phyloP scores from a whole-genome alignment of 1,284 basidiomycete species.

The Tilletiopsis washingtonensis region DNA sequence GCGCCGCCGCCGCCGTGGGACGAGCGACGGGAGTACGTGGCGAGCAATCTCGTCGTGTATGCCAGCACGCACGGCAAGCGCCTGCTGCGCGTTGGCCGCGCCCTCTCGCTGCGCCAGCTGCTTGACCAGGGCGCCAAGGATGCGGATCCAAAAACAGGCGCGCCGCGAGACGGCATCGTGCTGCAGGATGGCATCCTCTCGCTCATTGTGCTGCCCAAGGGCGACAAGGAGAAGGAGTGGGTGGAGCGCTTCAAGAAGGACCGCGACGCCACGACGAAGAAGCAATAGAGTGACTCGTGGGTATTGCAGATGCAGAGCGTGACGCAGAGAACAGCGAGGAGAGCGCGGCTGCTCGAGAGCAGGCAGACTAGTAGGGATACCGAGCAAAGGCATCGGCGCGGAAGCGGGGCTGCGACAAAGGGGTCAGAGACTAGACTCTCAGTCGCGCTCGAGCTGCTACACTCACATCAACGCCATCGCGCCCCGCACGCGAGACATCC shows the following conservation, averaged over 20 bases:
- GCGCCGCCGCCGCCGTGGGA: constrained; percentile 82
- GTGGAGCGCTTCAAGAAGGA: constrained; percentile 73
- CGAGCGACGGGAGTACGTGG: constrained; percentile 61
- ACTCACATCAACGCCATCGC: too few relatives aligned
- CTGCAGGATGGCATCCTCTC: constrained; percentile 76
- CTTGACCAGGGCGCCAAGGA: constrained; percentile 53
- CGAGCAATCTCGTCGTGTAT: constrained; percentile 66
- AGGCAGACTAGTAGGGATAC: too few relatives aligned
- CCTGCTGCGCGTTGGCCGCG: constrained; percentile 80
- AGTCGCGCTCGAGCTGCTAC: too few relatives aligned
- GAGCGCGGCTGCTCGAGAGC: too few relatives aligned
- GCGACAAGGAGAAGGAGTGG: constrained; percentile 69
- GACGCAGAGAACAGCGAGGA: too few relatives aligned
- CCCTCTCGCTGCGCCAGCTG: constrained; percentile 72
- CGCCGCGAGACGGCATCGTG: constrained; percentile 69
- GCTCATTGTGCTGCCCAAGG: constrained; percentile 74
- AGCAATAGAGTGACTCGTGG: too few relatives aligned
- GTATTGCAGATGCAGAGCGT: too few relatives aligned
- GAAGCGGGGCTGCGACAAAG: too few relatives aligned
- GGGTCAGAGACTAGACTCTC: too few relatives aligned
- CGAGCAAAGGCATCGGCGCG: too few relatives aligned
- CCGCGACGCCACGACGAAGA: too few relatives aligned
- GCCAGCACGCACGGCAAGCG: constrained; percentile 68
- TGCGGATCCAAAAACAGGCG: constrained; percentile 53
- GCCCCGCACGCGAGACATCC: too few relatives aligned